Evolutionary conservation across 2,329 filamentous ascomycete genomes (phyloP), one percentile per base, ranked within the genome.

Genomic region (Trichophyton mentagrophytes): DNA sequence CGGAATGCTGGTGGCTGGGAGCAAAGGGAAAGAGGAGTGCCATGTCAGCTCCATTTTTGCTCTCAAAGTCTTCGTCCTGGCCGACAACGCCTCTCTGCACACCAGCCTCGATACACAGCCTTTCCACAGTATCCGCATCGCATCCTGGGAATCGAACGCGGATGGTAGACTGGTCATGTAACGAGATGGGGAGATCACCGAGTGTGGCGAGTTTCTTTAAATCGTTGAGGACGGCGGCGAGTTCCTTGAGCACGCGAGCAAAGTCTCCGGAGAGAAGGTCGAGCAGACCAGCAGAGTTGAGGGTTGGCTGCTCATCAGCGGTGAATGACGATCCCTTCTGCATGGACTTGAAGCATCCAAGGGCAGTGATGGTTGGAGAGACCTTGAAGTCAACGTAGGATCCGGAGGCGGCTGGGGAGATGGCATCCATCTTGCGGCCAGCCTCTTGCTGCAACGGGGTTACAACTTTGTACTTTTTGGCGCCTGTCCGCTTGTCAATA

Each of bases 111-210:
- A 89, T 84, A 71, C 91, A 96, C 0, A 99, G 80, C 2, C 80
- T 79, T 69, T 95, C 89, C 0, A 96, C 87, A 0, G 88, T 89
- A 15, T 86, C 83, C 0, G 85, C 85, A 68, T 97, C 92, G 64
- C 93, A 91, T 2, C 93, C 93, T 0, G 91, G 90, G 69, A 99
- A 97, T 33, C 90, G 86, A 1, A 97, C 85, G 38, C 90, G 85
- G 3, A 96, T 76, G 0, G 83, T 81, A 1, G 83, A 83, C 38
- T 81, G 78, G 42, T 82, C 80, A 60, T 89, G 83, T 59, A 96
- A 80, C 0, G 83, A 80, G 38, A 97, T 83, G 0, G 92, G 90
- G 20, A 99, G 76, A 69, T 96, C 90, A 1, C 93, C 93, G 1
- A 97, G 73, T 0, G 79, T 76, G 0, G 90, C 83, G 0, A 99